These are phyloP conservation scores for Claviceps fusiformis DNA, from an alignment of 2,329 filamentous ascomycete genomes.

Conservation along the genomic window DNA sequence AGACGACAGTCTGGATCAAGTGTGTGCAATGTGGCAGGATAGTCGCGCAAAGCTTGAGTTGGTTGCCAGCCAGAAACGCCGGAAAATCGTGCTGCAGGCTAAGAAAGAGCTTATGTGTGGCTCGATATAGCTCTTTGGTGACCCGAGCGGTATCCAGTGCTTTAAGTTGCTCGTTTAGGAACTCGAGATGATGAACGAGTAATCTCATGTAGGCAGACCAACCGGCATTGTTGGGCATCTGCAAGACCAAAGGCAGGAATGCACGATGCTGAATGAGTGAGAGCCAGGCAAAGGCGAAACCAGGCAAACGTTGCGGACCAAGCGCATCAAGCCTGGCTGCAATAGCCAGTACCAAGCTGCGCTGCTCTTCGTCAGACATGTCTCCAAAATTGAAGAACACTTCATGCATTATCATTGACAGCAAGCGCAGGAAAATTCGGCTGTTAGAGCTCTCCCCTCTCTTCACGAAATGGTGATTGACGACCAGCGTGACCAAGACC, in stretches of 20 bases:
- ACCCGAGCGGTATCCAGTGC: constrained; percentile 52
- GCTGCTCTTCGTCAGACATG: constrained; percentile 45
- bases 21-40: constrained; percentile 78
- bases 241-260: constrained; percentile 68
- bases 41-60: constrained; percentile 65
- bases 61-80: constrained; percentile 81
- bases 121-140: constrained; percentile 74
- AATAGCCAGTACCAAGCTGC: constrained; percentile 58
- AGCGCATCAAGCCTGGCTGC: constrained; percentile 59
- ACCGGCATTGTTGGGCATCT: constrained; percentile 52
- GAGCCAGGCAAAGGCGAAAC: constrained; percentile 78
- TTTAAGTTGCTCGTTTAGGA: constrained; percentile 70
- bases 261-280: constrained; percentile 70
- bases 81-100: constrained; percentile 89
- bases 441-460: constrained; percentile 73
- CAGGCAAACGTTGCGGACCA: constrained; percentile 63
- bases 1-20: constrained; percentile 75
- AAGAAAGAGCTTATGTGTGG: constrained; percentile 66
- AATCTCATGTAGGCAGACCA: constrained; percentile 66
- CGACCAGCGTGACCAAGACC: constrained; percentile 62
- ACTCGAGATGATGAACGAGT: constrained; percentile 56
- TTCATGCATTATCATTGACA: constrained; percentile 71
- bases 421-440: constrained; percentile 79
- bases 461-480: constrained; percentile 75
- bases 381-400: constrained; percentile 47